Conservation (phyloP, 2,329 filamentous ascomycete genomes). For the Alternaria atra region DNA sequence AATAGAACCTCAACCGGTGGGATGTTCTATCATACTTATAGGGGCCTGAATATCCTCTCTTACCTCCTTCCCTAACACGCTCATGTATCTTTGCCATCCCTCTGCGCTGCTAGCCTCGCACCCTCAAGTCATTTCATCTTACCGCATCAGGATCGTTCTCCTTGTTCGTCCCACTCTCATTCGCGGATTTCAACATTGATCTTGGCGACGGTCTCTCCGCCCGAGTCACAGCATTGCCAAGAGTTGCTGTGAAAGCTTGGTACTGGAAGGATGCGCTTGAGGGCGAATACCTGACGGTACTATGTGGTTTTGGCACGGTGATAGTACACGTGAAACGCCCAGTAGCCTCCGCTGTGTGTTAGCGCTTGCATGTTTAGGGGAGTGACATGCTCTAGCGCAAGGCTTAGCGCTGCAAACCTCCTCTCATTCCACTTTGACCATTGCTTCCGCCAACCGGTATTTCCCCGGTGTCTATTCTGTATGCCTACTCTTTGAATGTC, state of each 20-base stretch:
- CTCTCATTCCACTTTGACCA: conserved; percentile 10
- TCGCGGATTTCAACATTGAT: conserved; percentile 23
- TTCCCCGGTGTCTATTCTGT: conserved; percentile 13
- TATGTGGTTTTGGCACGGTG: background rate
- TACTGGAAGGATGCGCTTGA: conserved; percentile 1
- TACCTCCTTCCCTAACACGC: background rate
- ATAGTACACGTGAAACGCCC: conserved; percentile 23
- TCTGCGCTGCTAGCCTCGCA: conserved; percentile 8
- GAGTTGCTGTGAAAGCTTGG: conserved; percentile 8
- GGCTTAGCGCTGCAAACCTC: conserved; percentile 20
- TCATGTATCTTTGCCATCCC: conserved; percentile 5
- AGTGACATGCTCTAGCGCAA: conserved; percentile 12
- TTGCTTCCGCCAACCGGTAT: conserved; percentile 22
- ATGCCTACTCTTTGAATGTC: background rate
- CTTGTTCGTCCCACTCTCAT: conserved; percentile 14
- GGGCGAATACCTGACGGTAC: background rate
- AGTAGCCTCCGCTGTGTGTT: conserved; percentile 14
- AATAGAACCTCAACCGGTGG: background rate
- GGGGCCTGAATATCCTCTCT: background rate
- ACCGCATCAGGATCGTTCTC: conserved; percentile 1
- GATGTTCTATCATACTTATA: conserved; percentile 13
- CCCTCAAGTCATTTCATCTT: conserved; percentile 9
- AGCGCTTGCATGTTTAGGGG: conserved; percentile 11
- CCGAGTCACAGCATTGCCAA: conserved; percentile 13
- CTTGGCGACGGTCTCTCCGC: conserved; percentile 21